Evolutionary conservation across 2,329 filamentous ascomycete genomes (phyloP).

Genomic region (Penicillium olsonii): DNA sequence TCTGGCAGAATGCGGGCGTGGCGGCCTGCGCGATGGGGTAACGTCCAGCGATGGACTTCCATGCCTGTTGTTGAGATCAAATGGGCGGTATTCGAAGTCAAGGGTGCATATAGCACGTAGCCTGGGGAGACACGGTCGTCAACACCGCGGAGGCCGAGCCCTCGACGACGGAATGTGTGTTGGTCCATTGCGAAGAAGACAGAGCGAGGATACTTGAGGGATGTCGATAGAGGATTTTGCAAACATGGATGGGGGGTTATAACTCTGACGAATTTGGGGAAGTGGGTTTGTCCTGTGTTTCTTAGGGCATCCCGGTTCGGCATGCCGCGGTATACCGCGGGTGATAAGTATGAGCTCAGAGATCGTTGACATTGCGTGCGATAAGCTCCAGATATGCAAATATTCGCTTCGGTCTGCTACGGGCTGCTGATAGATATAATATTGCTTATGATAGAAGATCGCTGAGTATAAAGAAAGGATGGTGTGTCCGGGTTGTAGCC

Average conservation of each 20-base stretch:
- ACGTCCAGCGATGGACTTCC: conserved; percentile 47
- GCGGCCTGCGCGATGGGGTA: conserved; percentile 45
- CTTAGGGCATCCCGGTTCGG: conserved; percentile 20
- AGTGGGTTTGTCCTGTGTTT: neutral
- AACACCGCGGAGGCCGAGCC: conserved; percentile 44
- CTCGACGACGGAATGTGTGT: conserved; percentile 45
- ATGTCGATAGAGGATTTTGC: neutral
- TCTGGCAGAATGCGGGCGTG: conserved; percentile 49
- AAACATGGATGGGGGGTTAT: conserved; percentile 1
- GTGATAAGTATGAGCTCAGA: conserved; percentile 15
- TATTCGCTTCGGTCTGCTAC: neutral
- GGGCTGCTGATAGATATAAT: neutral
- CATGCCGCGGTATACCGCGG: conserved; percentile 28
- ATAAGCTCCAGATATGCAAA: conserved; percentile 18
- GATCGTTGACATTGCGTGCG: conserved; percentile 20
- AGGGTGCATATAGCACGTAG: conserved; percentile 45
- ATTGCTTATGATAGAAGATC: neutral
- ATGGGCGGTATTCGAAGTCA: conserved; percentile 44
- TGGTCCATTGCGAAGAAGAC: conserved; percentile 40
- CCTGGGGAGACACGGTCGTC: conserved; percentile 42
- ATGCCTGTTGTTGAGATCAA: conserved; percentile 45
- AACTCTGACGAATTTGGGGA: neutral
- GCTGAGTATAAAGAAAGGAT: conserved; percentile 6
- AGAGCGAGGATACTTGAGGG: neutral
- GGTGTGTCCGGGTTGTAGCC: neutral